A percentile compares a stretch with the other conserved stretches of the same genome.
Evolutionary conservation across 1,139 yeast genomes (phyloP).

Genomic region (Magnusiomyces tetraspermus): DNA sequence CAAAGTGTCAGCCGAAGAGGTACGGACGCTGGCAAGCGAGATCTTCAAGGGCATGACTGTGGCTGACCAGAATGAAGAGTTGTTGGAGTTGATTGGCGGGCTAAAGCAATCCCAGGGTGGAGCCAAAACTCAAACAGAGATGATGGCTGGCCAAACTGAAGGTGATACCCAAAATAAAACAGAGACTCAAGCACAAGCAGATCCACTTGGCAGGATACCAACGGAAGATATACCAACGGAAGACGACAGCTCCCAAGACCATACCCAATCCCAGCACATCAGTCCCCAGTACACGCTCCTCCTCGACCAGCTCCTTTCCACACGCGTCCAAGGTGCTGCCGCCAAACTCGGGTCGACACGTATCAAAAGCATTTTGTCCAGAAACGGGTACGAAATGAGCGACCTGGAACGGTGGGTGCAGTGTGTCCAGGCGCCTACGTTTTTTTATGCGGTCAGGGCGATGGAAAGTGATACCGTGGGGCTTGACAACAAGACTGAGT

Average conservation of each 20-base stretch:
- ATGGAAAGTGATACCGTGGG: constrained; percentile 17
- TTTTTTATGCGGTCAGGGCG: constrained; percentile 19
- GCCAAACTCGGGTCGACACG: not conserved
- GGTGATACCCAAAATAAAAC: not conserved
- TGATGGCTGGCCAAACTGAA: not conserved
- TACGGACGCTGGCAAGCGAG: constrained; percentile 1
- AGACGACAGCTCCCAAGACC: constrained; percentile 1
- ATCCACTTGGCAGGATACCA: too few relatives aligned
- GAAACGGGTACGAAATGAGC: constrained; percentile 15
- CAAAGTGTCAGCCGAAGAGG: not conserved
- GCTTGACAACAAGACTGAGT: too few relatives aligned
- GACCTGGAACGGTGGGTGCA: constrained; percentile 21
- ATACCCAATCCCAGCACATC: too few relatives aligned
- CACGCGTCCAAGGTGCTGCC: not conserved
- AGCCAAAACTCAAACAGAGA: not conserved
- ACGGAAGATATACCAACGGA: too few relatives aligned
- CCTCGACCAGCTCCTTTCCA: not conserved
- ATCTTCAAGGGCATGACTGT: not conserved
- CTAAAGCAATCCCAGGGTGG: not conserved
- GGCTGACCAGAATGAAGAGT: not conserved
- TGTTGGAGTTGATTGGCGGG: not conserved
- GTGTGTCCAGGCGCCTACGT: constrained; percentile 19
- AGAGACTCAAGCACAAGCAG: too few relatives aligned
- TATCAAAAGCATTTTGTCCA: constrained; percentile 8
- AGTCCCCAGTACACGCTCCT: not conserved